Evolutionary conservation across 805 yeast species (phyloP).

Genomic region (Millerago galiae): DNA sequence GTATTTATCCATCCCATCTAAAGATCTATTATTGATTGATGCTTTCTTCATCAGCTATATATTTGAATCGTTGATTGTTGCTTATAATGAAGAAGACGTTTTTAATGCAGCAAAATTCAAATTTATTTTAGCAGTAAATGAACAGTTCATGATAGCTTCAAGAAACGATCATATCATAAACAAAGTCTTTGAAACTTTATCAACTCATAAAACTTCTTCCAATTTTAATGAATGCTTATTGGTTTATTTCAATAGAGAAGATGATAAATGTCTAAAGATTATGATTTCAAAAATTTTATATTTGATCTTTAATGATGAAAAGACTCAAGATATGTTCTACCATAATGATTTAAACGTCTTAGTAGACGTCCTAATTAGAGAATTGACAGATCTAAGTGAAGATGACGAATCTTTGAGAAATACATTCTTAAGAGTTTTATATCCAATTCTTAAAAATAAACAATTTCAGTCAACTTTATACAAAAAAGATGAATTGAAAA

Average conservation of each 20-base stretch:
- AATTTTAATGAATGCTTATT: constrained; percentile 65
- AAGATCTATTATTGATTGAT: constrained; percentile 37
- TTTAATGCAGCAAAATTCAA: constrained; percentile 64
- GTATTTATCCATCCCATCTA: constrained; percentile 36
- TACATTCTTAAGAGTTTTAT: constrained; percentile 66
- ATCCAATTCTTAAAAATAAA: constrained; percentile 63
- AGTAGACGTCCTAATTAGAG: constrained; percentile 77
- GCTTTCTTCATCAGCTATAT: constrained; percentile 41
- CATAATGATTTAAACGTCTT: constrained; percentile 80
- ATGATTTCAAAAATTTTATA: constrained; percentile 76
- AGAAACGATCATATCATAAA: constrained; percentile 29
- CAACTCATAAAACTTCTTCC: constrained; percentile 29
- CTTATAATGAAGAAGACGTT: constrained; percentile 45
- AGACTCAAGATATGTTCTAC: constrained; percentile 63
- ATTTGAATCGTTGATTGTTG: constrained; percentile 39
- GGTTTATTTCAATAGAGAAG: constrained; percentile 70
- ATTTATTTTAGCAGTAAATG: constrained; percentile 69
- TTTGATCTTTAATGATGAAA: constrained; percentile 55
- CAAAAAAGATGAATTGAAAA: constrained; percentile 47
- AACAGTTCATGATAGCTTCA: constrained; percentile 72
- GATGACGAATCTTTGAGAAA: constrained; percentile 54
- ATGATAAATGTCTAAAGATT: constrained; percentile 64
- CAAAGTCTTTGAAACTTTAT: constrained; percentile 50
- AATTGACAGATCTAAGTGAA: constrained; percentile 61
- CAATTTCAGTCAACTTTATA: constrained; percentile 53